Evolutionary conservation across 805 yeast genomes (phyloP), one percentile per base, ranked within the genome.

Genomic region (Metschnikowia rubicola): DNA sequence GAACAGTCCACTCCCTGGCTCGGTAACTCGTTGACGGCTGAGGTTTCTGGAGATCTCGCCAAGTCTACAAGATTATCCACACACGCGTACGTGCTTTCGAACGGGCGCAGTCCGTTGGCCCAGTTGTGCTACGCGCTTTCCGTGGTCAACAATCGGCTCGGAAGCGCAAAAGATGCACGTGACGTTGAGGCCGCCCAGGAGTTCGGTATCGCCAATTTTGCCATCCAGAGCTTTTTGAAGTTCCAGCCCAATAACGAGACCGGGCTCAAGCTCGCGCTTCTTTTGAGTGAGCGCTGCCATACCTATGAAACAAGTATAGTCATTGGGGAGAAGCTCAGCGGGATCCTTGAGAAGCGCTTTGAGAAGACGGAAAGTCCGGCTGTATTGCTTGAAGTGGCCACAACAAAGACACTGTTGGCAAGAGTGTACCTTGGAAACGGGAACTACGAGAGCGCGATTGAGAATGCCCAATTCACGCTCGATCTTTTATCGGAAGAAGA

Each of bases 31-130:
- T 60, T 92, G 32, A 63, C 82, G 1, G 72, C 79, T 0, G 77
- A 78, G 46, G 78, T 73, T 0, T 55, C 60, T 10, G 88, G 86
- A 2, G 75, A 83, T 40, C 35, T 36, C 0, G 64, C 62, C 1
- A 72, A 69, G n/a, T 83, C 96, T 0, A 61, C 74, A 5, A 71
- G 75, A 11, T 63, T 87, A 41, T 83, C 83, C 57, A 84, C 87
- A 1, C 97, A 94, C 65, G 87, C 96, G 0, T 86, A 78, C 55
- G 76, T 82, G 10, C 67, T 92, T 41, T 81, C 97, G 1, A 84
- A 84, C 59, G 96, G 96, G 1, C 71, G 76, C 37, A 79, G 84
- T 37, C 80, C 85, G 21, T 64, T 81, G 35, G 83, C 94, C 0
- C 88, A 86, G 62, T 61, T 88, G 39, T 70, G 89, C 28, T 88